Evolutionary conservation across 495 filamentous ascomycete species (phyloP).

Genomic region (Articulospora tetracladia): DNA sequence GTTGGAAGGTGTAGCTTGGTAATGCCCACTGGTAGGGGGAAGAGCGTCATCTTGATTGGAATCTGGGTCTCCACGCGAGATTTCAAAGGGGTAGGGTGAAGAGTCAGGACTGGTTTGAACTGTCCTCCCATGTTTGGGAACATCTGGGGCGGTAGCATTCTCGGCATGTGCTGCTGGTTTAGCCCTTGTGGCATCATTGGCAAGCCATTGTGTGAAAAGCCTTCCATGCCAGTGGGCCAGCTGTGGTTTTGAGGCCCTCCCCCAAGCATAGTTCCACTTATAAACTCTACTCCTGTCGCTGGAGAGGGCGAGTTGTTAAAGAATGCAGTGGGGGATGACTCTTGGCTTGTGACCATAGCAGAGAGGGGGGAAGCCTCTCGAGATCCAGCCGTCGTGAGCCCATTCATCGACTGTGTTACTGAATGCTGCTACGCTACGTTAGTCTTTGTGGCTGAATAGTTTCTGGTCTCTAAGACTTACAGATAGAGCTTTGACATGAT

Average conservation of each 20-base stretch:
- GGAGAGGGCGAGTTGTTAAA: slow-evolving; percentile 56
- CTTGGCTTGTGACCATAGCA: slow-evolving; percentile 39
- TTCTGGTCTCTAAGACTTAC: slow-evolving; percentile 9
- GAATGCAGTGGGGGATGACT: slow-evolving; percentile 38
- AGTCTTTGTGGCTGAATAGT: neutral
- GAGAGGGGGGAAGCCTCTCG: slow-evolving; percentile 49
- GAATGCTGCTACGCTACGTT: slow-evolving; percentile 32
- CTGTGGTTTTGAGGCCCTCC: slow-evolving; percentile 12
- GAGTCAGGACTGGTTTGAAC: slow-evolving; percentile 40
- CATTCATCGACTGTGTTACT: slow-evolving; percentile 33
- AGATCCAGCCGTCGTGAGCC: slow-evolving; percentile 31
- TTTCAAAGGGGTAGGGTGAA: slow-evolving; percentile 69
- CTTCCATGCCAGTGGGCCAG: slow-evolving; percentile 19
- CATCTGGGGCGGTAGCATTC: slow-evolving; percentile 6
- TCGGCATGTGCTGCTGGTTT: slow-evolving; percentile 4
- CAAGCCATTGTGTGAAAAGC: slow-evolving; percentile 9
- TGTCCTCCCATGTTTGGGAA: slow-evolving; percentile 17
- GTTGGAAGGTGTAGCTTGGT: slow-evolving; percentile 80
- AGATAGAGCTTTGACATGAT: slow-evolving; percentile 31
- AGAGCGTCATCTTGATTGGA: slow-evolving; percentile 70
- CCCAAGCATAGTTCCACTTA: slow-evolving; percentile 23
- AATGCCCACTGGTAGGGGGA: slow-evolving; percentile 65
- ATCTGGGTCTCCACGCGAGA: slow-evolving; percentile 96
- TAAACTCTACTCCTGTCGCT: slow-evolving; percentile 39
- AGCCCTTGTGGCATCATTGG: slow-evolving; percentile 1